A percentile compares a stretch with the other conserved stretches of the same genome.
Evolutionary conservation across 805 yeast genomes (phyloP).

Genomic region (Kurtzmaniella fragi): DNA sequence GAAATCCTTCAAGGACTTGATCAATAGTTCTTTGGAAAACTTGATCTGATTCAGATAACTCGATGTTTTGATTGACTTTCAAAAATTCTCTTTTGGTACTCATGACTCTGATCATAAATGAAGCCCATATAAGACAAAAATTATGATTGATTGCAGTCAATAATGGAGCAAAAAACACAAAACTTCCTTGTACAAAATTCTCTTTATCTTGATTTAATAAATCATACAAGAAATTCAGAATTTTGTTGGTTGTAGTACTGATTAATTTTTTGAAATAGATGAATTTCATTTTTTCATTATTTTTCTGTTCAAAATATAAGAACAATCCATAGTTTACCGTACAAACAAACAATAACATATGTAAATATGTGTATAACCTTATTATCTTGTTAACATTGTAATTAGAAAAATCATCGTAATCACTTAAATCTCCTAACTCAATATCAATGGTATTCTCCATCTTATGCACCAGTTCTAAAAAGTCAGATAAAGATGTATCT

Average conservation of each 20-base stretch:
- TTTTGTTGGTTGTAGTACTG: background rate
- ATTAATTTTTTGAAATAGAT: background rate
- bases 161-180: background rate
- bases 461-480: background rate
- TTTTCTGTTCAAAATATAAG: background rate
- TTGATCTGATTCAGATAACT: background rate
- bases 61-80: background rate
- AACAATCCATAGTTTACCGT: conserved; percentile 1
- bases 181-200: background rate
- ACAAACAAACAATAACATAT: background rate
- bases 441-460: background rate
- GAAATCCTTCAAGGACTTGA: background rate
- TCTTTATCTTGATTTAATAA: background rate
- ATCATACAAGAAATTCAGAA: background rate
- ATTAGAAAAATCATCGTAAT: background rate
- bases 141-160: background rate
- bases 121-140: background rate
- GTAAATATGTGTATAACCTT: background rate
- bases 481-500: background rate
- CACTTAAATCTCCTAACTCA: conserved; percentile 1
- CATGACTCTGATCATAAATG: background rate
- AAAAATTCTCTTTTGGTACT: background rate
- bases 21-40: background rate
- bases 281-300: no score
- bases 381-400: background rate